A percentile compares a stretch with the other conserved stretches of the same genome.
Conservation (phyloP, 495 filamentous ascomycete species). For the Lasiosphaeria miniovina region DNA sequence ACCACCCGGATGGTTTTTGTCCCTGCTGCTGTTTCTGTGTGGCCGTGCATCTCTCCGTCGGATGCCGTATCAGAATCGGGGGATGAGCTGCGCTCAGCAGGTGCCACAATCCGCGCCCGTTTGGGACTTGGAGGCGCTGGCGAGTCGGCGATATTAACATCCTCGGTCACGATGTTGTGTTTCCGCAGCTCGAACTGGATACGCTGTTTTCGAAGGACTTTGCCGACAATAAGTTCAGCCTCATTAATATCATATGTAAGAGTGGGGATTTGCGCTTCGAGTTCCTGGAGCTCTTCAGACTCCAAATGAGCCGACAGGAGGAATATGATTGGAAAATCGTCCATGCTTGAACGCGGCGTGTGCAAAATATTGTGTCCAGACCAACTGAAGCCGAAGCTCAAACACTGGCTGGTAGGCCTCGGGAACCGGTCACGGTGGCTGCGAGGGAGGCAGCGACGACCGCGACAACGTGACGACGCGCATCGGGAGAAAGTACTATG, state of each 20-base stretch:
- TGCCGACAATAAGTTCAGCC: slow-evolving; percentile 71
- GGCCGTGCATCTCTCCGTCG: slow-evolving; percentile 22
- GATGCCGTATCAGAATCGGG: slow-evolving; percentile 40
- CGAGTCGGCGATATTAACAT: slow-evolving; percentile 38
- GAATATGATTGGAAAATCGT: slow-evolving; percentile 63
- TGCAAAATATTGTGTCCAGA: too few species aligned
- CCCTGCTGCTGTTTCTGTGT: not conserved
- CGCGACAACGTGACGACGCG: too few species aligned
- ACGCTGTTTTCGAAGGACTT: slow-evolving; percentile 63
- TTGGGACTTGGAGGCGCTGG: slow-evolving; percentile 29
- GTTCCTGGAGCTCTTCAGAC: slow-evolving; percentile 54
- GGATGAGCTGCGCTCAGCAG: slow-evolving; percentile 16
- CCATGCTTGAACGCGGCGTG: slow-evolving; percentile 11
- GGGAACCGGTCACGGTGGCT: too few species aligned
- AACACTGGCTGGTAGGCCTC: too few species aligned
- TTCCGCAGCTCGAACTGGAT: slow-evolving; percentile 75
- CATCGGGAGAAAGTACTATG: too few species aligned
- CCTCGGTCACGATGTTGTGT: slow-evolving; percentile 56
- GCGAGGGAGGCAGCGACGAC: too few species aligned
- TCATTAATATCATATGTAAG: slow-evolving; percentile 72
- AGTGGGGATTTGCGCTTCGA: slow-evolving; percentile 60
- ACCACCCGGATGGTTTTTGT: slow-evolving; percentile 59
- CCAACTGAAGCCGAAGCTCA: too few species aligned
- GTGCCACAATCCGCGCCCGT: slow-evolving; percentile 29
- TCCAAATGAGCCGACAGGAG: slow-evolving; percentile 70